These are phyloP conservation scores for Heritiera fomes DNA, from an alignment of 345 rosid species.

Conservation along the genomic window DNA sequence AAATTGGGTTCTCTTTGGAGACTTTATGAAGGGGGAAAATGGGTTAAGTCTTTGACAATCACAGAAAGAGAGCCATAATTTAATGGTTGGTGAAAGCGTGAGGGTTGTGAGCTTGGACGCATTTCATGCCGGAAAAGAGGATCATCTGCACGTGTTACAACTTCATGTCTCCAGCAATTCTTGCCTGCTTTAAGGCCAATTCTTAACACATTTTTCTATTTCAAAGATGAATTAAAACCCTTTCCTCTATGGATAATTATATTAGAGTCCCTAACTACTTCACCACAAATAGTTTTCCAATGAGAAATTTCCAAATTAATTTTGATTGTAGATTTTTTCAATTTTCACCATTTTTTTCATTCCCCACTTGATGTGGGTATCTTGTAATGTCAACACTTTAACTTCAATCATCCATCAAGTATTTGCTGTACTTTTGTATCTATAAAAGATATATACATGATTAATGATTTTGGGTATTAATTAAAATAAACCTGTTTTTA, in stretches of 20 bases:
- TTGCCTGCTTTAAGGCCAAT: not conserved
- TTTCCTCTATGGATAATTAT: not conserved
- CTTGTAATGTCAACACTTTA: not conserved
- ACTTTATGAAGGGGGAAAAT: not conserved
- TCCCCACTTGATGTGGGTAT: not conserved
- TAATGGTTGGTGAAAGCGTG: not conserved
- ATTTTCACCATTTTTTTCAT: not conserved
- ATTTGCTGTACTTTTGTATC: not conserved
- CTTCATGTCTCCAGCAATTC: not conserved
- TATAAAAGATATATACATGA: too few species aligned
- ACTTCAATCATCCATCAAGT: not conserved
- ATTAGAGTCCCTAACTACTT: not conserved
- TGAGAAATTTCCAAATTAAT: not conserved
- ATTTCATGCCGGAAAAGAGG: slow-evolving; percentile 15
- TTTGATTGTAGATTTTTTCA: not conserved
- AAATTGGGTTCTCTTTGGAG: not conserved
- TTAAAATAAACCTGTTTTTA: too few species aligned
- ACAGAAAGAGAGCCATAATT: not conserved
- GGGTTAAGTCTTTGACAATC: not conserved
- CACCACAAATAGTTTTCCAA: not conserved
- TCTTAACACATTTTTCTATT: not conserved
- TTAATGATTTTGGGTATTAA: too few species aligned
- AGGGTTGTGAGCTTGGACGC: slow-evolving; percentile 1
- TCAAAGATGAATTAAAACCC: not conserved
- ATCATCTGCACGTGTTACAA: not conserved